Percentiles rank a stretch among this genome's conserved stretches.
Evolutionary conservation across 2,329 filamentous ascomycete genomes (phyloP).

Genomic region (Blumeriella jaapii): DNA sequence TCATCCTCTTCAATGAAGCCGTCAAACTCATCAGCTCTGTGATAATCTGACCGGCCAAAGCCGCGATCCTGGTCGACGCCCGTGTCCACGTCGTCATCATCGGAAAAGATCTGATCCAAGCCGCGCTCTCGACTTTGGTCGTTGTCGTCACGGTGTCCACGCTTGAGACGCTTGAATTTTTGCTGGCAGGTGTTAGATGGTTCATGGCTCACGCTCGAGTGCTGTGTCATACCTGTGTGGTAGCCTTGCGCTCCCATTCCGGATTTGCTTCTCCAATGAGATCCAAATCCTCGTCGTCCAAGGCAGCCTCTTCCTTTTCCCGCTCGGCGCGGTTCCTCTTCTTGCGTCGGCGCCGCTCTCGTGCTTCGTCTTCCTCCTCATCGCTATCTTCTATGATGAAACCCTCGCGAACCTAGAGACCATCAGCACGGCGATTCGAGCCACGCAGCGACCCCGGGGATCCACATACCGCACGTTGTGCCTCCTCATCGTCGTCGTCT

Average conservation of each 20-base stretch:
- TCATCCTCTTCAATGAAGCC: slow-evolving; percentile 98
- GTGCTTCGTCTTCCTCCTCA: slow-evolving; percentile 55
- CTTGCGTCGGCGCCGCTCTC: slow-evolving; percentile 41
- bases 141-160: slow-evolving; percentile 68
- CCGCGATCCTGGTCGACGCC: slow-evolving; percentile 33
- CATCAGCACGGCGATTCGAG: slow-evolving; percentile 8
- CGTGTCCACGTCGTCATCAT: slow-evolving; percentile 72
- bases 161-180: slow-evolving; percentile 94
- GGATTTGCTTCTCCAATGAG: slow-evolving; percentile 77
- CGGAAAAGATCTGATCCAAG: slow-evolving; percentile 87
- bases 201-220: not conserved
- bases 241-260: slow-evolving; percentile 53
- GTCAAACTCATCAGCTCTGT: slow-evolving; percentile 69
- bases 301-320: slow-evolving; percentile 68
- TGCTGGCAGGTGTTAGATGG: slow-evolving; percentile 39
- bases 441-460: not conserved
- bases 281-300: slow-evolving; percentile 94
- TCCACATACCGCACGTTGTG: slow-evolving; percentile 54
- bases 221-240: slow-evolving; percentile 49
- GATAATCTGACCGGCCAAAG: slow-evolving; percentile 33
- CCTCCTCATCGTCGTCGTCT: slow-evolving; percentile 84
- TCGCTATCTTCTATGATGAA: slow-evolving; percentile 85
- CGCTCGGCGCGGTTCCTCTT: slow-evolving; percentile 71
- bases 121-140: slow-evolving; percentile 57
- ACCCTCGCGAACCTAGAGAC: slow-evolving; percentile 67